Evolutionary conservation across 1,284 basidiomycete genomes (phyloP).

Genomic region (Ustilago curta): DNA sequence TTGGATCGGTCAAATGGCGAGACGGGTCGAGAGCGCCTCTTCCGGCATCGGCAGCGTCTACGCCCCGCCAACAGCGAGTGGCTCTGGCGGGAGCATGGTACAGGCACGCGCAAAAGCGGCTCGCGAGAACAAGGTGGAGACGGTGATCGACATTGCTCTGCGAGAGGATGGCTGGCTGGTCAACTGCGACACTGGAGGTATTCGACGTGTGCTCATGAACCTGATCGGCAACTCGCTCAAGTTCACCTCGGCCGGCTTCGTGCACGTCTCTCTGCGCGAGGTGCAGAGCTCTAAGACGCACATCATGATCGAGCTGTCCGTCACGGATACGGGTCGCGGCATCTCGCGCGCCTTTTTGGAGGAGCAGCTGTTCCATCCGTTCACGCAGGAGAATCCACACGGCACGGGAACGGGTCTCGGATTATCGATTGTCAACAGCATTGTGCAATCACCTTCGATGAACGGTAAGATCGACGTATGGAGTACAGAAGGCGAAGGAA

Average conservation of each 20-base stretch:
- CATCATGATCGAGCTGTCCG: slow-evolving; percentile 85
- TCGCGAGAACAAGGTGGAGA: slow-evolving; percentile 76
- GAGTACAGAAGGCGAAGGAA: slow-evolving; percentile 89
- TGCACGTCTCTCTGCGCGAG: slow-evolving; percentile 86
- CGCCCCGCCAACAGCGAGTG: slow-evolving; percentile 74
- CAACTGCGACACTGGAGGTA: slow-evolving; percentile 90
- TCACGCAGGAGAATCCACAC: slow-evolving; percentile 87
- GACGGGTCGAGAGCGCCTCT: slow-evolving; percentile 71
- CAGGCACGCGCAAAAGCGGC: slow-evolving; percentile 42
- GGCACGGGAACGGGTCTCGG: slow-evolving; percentile 94
- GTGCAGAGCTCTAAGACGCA: slow-evolving; percentile 74
- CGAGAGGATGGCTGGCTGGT: slow-evolving; percentile 84
- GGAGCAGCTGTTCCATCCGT: slow-evolving; percentile 96
- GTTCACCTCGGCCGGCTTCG: slow-evolving; percentile 86
- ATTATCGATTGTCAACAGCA: slow-evolving; percentile 95
- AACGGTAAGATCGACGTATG: slow-evolving; percentile 86
- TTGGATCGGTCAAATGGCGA: slow-evolving; percentile 90
- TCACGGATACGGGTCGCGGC: slow-evolving; percentile 89
- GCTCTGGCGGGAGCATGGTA: slow-evolving; percentile 14
- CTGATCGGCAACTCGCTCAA: slow-evolving; percentile 92
- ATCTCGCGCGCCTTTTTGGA: slow-evolving; percentile 69
- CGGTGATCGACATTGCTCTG: slow-evolving; percentile 85
- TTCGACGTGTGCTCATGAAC: slow-evolving; percentile 93
- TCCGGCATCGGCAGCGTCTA: slow-evolving; percentile 89
- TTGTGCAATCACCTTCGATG: slow-evolving; percentile 85